Evolutionary conservation across 495 filamentous ascomycete genomes (phyloP), one percentile per base, ranked within the genome.

Genomic region (Annulohypoxylon moriforme): DNA sequence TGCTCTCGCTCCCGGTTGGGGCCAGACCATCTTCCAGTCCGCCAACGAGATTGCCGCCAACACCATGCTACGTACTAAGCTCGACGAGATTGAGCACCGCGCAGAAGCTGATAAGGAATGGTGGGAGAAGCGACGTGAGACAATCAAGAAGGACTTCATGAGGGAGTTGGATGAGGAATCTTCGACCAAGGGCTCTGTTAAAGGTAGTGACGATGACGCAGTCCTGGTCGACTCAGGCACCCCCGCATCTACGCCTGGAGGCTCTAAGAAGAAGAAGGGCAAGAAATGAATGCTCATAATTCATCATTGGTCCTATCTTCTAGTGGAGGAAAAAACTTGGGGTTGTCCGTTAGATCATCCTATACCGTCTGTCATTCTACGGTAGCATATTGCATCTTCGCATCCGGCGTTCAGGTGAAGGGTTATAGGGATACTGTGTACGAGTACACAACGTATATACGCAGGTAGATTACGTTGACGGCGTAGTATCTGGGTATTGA

Each of bases 1-100:
- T 76, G 94, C 91, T 22, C 91, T 97, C 67, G 81, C 85, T 4
- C 89, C 92, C 10, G 89, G 89, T 72, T 99, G 96, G 96, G 96
- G 96, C 71, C 91, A 94, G 74, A 89, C 85, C 24, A 98, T 99
- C 76, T 99, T 99, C 86, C 96, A 99, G 80, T 92, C 91, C 22
- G 96, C 96, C 42, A 85, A 89, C 76, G 94, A 98, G 80, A 87
- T 98, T 36, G 86, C 88, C 20, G 88, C 87, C 29, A 98, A 98
- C 81, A 86, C 84, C 20, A 81, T 87, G 10, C 82, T 99, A 33
- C 89, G 93, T 64, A 81, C 87, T 60, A 89, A 93, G 14, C 85
- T 99, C 9, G 90, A 92, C 4, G 88, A 92, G 69, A 95, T 97
- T 42, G 89, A 93, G 73, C 82, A 80, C 33, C 90, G 93, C 69